Evolutionary conservation across 164 flowering plant genomes (phyloP), one percentile per base, ranked within the genome.

Genomic region (Taxillus chinensis): DNA sequence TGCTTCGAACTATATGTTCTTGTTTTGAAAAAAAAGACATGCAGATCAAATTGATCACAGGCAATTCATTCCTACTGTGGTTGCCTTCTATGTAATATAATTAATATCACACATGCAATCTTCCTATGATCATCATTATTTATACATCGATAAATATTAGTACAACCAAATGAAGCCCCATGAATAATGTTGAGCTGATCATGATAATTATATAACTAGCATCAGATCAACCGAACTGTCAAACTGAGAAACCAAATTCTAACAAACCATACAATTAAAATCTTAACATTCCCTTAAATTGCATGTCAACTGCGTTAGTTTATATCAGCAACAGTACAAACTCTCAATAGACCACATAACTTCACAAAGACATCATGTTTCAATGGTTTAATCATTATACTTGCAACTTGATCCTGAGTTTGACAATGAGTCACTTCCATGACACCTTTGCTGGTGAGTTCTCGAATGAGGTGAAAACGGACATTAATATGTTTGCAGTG

Each of bases 11-110:
- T 72, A 83, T 14, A 83, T 77, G 89, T 86, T 86, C 78, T 69
- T 89, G 70, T 92, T 92, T 89, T 50, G 96, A 96, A 51, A 76
- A 82, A 69, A 74, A 84, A 12, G 91, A 92, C 69, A 92, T 92
- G 98, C 77, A 83, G 68, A 92, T 92, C 37, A 89, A 87, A 65
- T 78, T 89, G 58, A 72, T 92, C 48, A 86, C 90, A 2, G 87
- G 86, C 37, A 62, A 80, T 79, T 92, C 98, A 3, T 95, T 3
- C 92, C 90, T 64, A 87, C 88, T 1, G 92, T 89, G 7, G 77
- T 85, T 6, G 96, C 95, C 39, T 89, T 68, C 67, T 86, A 92
- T 71, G 98, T 89, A 62, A 79, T 48, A 48, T 27, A 27, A 27
- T 27, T 27, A 27, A 87, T 45, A 45, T 53, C 17, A 4, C 58